Percentiles rank a stretch among this genome's conserved stretches.
Evolutionary conservation across 495 filamentous ascomycete species (phyloP).

Genomic region (Penicillium salamii): DNA sequence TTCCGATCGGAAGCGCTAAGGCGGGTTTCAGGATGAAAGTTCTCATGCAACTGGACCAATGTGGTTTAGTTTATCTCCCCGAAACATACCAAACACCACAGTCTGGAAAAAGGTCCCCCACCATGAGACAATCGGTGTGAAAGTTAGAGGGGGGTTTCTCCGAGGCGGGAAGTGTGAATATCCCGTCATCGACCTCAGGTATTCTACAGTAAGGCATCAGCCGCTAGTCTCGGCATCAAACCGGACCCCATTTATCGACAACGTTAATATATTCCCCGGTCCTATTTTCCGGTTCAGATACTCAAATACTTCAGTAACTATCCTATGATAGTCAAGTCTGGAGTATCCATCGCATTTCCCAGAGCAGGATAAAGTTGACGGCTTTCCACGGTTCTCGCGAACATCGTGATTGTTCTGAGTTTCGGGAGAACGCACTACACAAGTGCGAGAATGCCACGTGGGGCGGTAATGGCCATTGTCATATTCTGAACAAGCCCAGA

Average conservation of each 20-base stretch:
- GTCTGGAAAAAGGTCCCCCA: not conserved
- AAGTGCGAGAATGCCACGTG: too few species aligned
- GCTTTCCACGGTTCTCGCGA: not conserved
- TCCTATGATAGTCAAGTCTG: too few species aligned
- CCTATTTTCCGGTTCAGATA: not conserved
- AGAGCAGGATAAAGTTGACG: not conserved
- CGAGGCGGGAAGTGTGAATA: not conserved
- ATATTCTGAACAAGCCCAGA: too few species aligned
- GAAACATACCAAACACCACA: not conserved
- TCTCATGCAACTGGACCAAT: not conserved
- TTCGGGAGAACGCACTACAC: slow-evolving; percentile 4
- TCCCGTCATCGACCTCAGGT: too few species aligned
- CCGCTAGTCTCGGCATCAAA: not conserved
- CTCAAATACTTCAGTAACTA: too few species aligned
- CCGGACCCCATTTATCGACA: too few species aligned
- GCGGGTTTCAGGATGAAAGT: slow-evolving; percentile 1
- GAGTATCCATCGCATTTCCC: too few species aligned
- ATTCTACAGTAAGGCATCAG: too few species aligned
- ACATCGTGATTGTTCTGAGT: not conserved
- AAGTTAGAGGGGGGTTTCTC: not conserved
- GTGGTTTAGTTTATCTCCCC: not conserved
- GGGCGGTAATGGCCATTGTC: too few species aligned
- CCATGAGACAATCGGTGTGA: slow-evolving; percentile 2
- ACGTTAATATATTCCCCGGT: not conserved
- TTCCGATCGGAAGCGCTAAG: not conserved